A percentile compares a stretch with the other conserved stretches of the same genome.
Evolutionary conservation across 2,329 filamentous ascomycete genomes (phyloP).

Genomic region (Colletotrichum brevisporum): DNA sequence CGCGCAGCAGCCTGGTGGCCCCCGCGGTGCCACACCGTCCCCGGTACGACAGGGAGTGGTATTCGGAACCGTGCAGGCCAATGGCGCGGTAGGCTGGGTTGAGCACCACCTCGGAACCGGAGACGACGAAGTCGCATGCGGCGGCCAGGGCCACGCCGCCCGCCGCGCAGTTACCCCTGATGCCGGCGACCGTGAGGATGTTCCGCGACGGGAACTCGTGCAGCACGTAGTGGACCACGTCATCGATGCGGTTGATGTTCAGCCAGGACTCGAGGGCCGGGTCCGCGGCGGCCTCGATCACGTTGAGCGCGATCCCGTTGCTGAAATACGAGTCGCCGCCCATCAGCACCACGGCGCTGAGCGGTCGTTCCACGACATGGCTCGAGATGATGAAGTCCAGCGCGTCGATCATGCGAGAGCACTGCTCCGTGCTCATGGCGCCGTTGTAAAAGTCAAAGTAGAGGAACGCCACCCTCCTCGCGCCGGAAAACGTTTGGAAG

Average conservation of each 20-base stretch:
- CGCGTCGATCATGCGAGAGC: slow-evolving; percentile 52
- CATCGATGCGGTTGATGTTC: slow-evolving; percentile 61
- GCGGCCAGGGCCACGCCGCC: slow-evolving; percentile 59
- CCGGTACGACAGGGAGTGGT: slow-evolving; percentile 56
- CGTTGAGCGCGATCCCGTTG: slow-evolving; percentile 60
- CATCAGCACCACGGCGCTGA: slow-evolving; percentile 56
- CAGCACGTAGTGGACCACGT: slow-evolving; percentile 55
- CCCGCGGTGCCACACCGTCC: slow-evolving; percentile 53
- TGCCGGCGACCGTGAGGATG: slow-evolving; percentile 55
- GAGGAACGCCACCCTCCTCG: slow-evolving; percentile 52
- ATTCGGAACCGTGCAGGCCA: slow-evolving; percentile 56
- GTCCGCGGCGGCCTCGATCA: slow-evolving; percentile 56
- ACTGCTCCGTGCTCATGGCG: slow-evolving; percentile 58
- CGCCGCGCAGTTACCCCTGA: slow-evolving; percentile 58
- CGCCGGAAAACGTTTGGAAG: slow-evolving; percentile 47
- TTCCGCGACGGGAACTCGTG: slow-evolving; percentile 52
- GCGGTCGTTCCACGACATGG: slow-evolving; percentile 46
- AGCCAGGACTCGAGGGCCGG: slow-evolving; percentile 56
- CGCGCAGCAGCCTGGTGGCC: slow-evolving; percentile 49
- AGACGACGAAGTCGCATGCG: slow-evolving; percentile 54
- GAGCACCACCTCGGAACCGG: slow-evolving; percentile 54
- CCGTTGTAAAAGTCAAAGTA: slow-evolving; percentile 61
- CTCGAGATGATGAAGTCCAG: slow-evolving; percentile 52
- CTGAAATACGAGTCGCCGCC: slow-evolving; percentile 58
- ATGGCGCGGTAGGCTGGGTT: slow-evolving; percentile 58